Evolutionary conservation across 768 basidiomycete species (phyloP), one percentile per base, ranked within the genome.

Genomic region (Leccinum disarticulatum): DNA sequence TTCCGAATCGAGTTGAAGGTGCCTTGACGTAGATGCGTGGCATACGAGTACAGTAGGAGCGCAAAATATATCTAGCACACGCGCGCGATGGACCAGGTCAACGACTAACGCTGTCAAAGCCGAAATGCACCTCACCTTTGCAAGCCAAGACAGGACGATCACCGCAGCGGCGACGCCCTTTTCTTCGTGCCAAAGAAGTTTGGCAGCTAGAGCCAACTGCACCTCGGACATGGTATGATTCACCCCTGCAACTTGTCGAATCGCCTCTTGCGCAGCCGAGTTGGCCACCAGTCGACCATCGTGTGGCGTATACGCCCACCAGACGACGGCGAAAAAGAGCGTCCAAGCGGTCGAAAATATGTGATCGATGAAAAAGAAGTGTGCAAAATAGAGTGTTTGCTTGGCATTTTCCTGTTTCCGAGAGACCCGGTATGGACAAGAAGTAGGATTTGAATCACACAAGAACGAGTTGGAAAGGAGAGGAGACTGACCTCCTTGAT

Each of bases 301-400:
- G 70, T 99, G 97, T 1, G 95, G 90, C 1, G 87, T 90, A 76
- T 90, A 90, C 35, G 85, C 74, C 89, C 93, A 99, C 96, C 95
- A 99, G 43, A 82, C 77, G 22, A 93, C 82, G 41, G 87, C 91
- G 63, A 99, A 98, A 69, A 91, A 91, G 46, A 90, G 81, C n/a
- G 94, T 95, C 90, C 93, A 98, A 0, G 88, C 77, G 1, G 95
- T 94, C 15, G 87, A 89, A 61, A 99, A 77, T 58, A 97, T 73
- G 74, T 99, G 95, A 75, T 99, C 97, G 58, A 91, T 84, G 59
- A 90, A 84, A 78, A 93, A 99, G 35, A 94, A 76, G 72, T 99
- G 95, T 0, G 95, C 91, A 73, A 97, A 93, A 65, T 92, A 89
- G 19, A 95, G 81, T 4, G 90, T 86, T 58, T 91, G 85, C 60